Base-by-base conservation (phyloP, 352 stramenopile genomes). In the Phytophthora cactorum region DNA sequence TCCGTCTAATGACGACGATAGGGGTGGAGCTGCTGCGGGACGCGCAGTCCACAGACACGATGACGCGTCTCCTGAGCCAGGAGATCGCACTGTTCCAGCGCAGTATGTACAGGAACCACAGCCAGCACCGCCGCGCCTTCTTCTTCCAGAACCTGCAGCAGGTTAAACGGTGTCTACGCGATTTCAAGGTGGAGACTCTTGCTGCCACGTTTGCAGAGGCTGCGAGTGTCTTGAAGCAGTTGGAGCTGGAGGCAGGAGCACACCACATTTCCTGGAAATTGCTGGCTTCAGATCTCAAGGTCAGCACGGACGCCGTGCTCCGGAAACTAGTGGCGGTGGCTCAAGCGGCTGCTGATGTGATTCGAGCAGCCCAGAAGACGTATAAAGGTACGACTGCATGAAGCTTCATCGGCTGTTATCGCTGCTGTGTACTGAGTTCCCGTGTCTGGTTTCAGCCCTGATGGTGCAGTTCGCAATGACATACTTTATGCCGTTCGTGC, bases 31-130 rank as follows among this genome's bases (percentile, higher is more conserved):
- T 91, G 52, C 49, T 74, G 43, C 67, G 17, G 3, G 78, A 92
- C 55, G 71, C 73, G n/a, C 61, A 72, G 36, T 75, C 68, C 1
- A 63, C 78, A 14, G 67, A 79, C 31, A 74, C 70, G 17, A 55
- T 82, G 8, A 43, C 66, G 12, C 65, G 58, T 25, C 8, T 86
- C n/a, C 57, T 96, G 17, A 66, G 64, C 32, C 75, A 91, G 41
- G 88, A 96, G 46, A 70, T 83, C 3, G 52, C 61, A 38, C 65
- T 96, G 10, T 93, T 95, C 57, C 86, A 90, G 63, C 84, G 84
- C 29, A 80, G 60, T 14, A 92, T 96, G 81, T 96, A 96, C 79
- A 96, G 95, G 66, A 96, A 96, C 63, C 83, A 92, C 52, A 96
- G 84, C 69, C 88, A 96, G 70, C 88, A 96, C 58, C 86, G 88